phyloP scores from a whole-genome alignment of 805 yeast species.

The Metschnikowia drakensbergensis region DNA sequence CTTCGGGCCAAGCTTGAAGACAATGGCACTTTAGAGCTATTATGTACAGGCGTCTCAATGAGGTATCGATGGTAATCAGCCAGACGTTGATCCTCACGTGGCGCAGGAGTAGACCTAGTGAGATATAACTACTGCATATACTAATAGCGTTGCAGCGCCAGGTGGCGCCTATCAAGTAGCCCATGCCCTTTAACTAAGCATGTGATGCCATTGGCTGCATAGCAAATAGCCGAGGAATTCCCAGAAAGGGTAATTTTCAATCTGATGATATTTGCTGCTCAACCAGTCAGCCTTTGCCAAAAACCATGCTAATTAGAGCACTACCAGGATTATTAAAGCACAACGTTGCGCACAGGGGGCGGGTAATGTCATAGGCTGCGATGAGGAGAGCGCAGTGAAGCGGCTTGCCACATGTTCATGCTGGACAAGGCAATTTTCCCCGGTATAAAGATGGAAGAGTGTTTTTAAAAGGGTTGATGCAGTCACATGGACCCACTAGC shows the following conservation, averaged over 20 bases:
- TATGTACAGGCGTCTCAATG: background rate
- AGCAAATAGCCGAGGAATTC: too few species aligned
- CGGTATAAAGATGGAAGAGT: too few species aligned
- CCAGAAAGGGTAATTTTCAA: too few species aligned
- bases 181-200: background rate
- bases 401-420: background rate
- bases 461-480: too few species aligned
- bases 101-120: background rate
- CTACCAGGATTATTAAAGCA: background rate
- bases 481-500: too few species aligned
- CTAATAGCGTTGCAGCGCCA: background rate
- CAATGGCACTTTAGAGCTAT: background rate
- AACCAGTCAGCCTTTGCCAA: background rate
- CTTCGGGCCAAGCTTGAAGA: background rate
- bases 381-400: constrained; percentile 1
- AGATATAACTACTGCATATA: background rate
- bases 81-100: too few species aligned
- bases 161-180: background rate
- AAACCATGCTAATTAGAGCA: too few species aligned
- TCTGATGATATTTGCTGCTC: too few species aligned
- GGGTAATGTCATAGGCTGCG: constrained; percentile 4
- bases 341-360: background rate
- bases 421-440: too few species aligned
- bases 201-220: constrained; percentile 1
- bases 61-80: too few species aligned